Conservation (phyloP, 2,329 filamentous ascomycete species). For the Aspergillus uvarum region DNA sequence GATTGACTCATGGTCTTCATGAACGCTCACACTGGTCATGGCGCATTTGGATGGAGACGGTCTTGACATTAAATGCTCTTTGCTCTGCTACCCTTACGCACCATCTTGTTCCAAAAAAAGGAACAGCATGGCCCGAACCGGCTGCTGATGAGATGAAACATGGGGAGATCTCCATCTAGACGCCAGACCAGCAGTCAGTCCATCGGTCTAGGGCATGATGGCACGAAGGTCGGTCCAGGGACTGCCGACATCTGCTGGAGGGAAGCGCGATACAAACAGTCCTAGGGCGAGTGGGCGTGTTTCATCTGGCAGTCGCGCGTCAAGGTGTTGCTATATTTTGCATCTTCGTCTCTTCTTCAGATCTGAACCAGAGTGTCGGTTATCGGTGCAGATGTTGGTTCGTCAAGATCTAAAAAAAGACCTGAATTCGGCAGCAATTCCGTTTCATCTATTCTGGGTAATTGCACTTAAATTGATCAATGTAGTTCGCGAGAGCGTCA, state of each 20-base stretch:
- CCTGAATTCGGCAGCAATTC: slow-evolving; percentile 26
- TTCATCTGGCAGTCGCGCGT: slow-evolving; percentile 42
- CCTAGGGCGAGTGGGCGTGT: slow-evolving; percentile 28
- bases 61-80: slow-evolving; percentile 44
- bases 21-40: slow-evolving; percentile 14
- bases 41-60: slow-evolving; percentile 29
- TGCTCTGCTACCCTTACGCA: slow-evolving; percentile 17
- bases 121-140: slow-evolving; percentile 26
- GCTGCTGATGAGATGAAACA: slow-evolving; percentile 42
- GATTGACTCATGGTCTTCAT: slow-evolving; percentile 24
- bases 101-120: slow-evolving; percentile 27
- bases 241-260: slow-evolving; percentile 13
- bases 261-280: slow-evolving; percentile 28
- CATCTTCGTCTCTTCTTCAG: slow-evolving; percentile 33
- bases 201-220: slow-evolving; percentile 30
- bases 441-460: slow-evolving; percentile 30
- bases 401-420: slow-evolving; percentile 24
- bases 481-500: slow-evolving; percentile 10
- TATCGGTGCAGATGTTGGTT: slow-evolving; percentile 22
- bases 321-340: slow-evolving; percentile 44
- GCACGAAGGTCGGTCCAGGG: slow-evolving; percentile 9
- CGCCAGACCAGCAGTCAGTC: slow-evolving; percentile 28
- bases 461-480: slow-evolving; percentile 19
- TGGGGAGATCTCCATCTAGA: slow-evolving; percentile 35
- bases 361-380: slow-evolving; percentile 19